phyloP scores from a whole-genome alignment of 768 basidiomycete species.

The Lactarius sanguifluus region DNA sequence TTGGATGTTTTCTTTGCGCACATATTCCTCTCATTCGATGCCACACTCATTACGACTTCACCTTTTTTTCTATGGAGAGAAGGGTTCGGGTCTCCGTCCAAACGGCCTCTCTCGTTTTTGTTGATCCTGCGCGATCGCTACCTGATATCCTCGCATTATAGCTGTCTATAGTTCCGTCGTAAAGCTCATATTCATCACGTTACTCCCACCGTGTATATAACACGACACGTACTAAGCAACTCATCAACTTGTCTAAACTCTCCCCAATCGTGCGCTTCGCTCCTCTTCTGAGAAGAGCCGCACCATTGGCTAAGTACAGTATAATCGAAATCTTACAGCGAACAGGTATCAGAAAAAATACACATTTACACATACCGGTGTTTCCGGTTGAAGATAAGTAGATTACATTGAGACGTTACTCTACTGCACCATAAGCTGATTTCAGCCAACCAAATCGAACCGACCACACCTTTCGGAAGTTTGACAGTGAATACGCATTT shows the following conservation, averaged over 20 bases:
- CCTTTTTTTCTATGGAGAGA: neutral
- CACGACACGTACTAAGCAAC: neutral
- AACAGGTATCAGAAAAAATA: too few relatives aligned
- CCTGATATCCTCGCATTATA: neutral
- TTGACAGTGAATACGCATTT: too few relatives aligned
- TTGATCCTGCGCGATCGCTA: neutral
- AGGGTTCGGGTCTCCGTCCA: neutral
- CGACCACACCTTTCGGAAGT: too few relatives aligned
- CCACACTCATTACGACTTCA: neutral
- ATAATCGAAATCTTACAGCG: too few relatives aligned
- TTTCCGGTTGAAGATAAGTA: too few relatives aligned
- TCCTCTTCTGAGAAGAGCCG: too few relatives aligned
- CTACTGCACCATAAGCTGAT: too few relatives aligned
- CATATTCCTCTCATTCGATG: neutral
- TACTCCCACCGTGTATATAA: neutral
- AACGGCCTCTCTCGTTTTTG: neutral
- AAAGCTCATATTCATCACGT: neutral
- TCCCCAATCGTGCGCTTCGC: too few relatives aligned
- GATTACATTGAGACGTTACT: too few relatives aligned
- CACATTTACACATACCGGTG: too few relatives aligned
- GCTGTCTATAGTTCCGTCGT: slow-evolving; percentile 1
- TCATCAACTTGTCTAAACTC: neutral
- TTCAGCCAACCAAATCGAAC: too few relatives aligned
- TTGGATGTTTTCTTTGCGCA: neutral
- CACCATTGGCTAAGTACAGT: too few relatives aligned